Evolutionary conservation across 176 grass and related monocot species (phyloP), one percentile per base, ranked within the genome.

Genomic region (Lolium rigidum): DNA sequence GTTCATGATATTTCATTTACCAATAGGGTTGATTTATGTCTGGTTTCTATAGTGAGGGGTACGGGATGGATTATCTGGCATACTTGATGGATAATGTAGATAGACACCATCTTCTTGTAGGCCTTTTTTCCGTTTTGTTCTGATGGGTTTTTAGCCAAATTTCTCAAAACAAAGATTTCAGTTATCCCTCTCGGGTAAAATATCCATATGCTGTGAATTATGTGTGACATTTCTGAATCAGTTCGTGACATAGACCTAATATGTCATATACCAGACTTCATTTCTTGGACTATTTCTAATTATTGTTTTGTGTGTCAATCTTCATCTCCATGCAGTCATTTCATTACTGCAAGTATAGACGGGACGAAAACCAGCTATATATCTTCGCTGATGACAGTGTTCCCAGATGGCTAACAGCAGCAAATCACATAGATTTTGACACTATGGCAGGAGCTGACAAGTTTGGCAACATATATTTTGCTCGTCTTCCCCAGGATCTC

Each of bases 361-460:
- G 94, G 79, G 97, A 99, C 39, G 97, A 99, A 80, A 99, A 99
- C 57, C 97, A 99, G 76, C 89, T 99, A 20, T 99, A 97, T 60
- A 97, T 99, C 41, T 99, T 99, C 8, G 97, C 97, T 48, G 97
- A 99, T 91, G 97, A 94, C 56, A 84, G 80, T 79, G 94, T 99
- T 58, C 97, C 97, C 59, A 95, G 97, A 80, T 99, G 97, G 94
- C 81, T 99, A 49, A 99, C 92, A 25, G 94, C 94, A 51, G 86
- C 97, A 64, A 94, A 97, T 82, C 97, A 99, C 87, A 94, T 99
- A 87, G 97, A 99, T 89, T 99, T 99, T 77, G 97, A 99, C 83
- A 99, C 97, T 28, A 90, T 99, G 94, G 92, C 97, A 52, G 97
- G 97, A 41, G 92, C 97, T 13, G 97, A 99, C 84, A 99, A 99